Evolutionary conservation across 169 alveolate species (phyloP), one percentile per base, ranked within the genome.

Genomic region (Plasmodium ovale): DNA sequence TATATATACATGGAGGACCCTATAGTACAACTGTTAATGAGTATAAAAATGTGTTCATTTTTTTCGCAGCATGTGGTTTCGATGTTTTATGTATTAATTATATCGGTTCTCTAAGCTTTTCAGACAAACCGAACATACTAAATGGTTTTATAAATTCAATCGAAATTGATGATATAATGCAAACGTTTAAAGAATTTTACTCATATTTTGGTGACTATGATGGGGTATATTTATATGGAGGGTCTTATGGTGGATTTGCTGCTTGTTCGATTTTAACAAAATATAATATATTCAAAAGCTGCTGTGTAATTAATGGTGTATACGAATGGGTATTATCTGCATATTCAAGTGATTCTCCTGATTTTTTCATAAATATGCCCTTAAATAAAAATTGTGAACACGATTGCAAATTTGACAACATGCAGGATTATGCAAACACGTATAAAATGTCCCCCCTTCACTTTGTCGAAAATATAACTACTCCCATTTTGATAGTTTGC

Each of bases 1-100:
- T 85, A 47, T 85, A 60, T 56, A 54, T 85, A n/a, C 91, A 85
- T 85, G 91, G 91, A 27, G 91, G 91, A 37, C 91, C 91, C 1
- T 85, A 85, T 71, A 25, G 60, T 5, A 42, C 23, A 31, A 37
- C 54, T 1, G 16, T 35, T 7, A 85, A 85, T 68, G 87, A 85
- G 64, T 85, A 69, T 23, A 67, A 27, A 68, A 69, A 58, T 56
- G 31, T 70, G 2, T 85, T 68, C 27, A 70, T 85, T 7, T 85
- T 25, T 69, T 85, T 68, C 56, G 72, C 87, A 6, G 87, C 91
- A 29, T 85, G 87, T 10, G 91, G 91, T 14, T 85, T 85, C 69
- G 91, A 85, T 31, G 39, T 85, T n/a, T 27, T 85, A 2, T 33
- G 91, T 42, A 37, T 85, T 37, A 85, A 85, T 49, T 85, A 85